Conservation (phyloP, 2,329 filamentous ascomycete genomes). For the Diaporthe ilicicola region DNA sequence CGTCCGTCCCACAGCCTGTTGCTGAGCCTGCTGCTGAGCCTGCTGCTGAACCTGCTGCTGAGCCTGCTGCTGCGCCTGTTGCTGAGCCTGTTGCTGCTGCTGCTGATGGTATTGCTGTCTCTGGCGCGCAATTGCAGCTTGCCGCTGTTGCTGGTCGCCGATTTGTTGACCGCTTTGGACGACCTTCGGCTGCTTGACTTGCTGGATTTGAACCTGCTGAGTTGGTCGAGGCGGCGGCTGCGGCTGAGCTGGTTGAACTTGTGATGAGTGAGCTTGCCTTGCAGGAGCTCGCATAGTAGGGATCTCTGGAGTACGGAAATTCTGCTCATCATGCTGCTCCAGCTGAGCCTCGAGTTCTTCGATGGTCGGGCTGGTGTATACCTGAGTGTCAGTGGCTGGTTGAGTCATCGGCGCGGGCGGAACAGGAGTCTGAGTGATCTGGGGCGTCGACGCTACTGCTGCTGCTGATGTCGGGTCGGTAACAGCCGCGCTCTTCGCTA, state of each 20-base stretch:
- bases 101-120: conserved; percentile 36
- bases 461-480: conserved; percentile 9
- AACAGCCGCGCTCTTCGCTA: conserved; percentile 29
- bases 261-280: conserved; percentile 19
- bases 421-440: conserved; percentile 17
- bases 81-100: conserved; percentile 35
- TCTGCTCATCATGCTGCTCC: conserved; percentile 28
- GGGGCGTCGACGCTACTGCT: conserved; percentile 15
- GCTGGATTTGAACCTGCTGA: conserved; percentile 33
- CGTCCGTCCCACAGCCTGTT: conserved; percentile 32
- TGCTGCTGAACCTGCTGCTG: conserved; percentile 15
- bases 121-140: conserved; percentile 29
- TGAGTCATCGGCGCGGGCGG: conserved; percentile 16
- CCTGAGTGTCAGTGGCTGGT: conserved; percentile 21
- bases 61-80: conserved; percentile 26
- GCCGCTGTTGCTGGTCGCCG: conserved; percentile 28
- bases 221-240: conserved; percentile 20
- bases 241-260: conserved; percentile 4
- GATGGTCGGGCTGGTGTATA: conserved; percentile 32
- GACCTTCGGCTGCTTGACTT: background rate
- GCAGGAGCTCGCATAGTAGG: conserved; percentile 12
- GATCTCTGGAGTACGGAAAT: conserved; percentile 14
- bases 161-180: conserved; percentile 33
- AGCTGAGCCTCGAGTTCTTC: conserved; percentile 33
- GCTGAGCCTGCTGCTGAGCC: conserved; percentile 28